Base-by-base conservation (phyloP, 257 asterid genomes). In the Parsonsia alboflavescens region DNA sequence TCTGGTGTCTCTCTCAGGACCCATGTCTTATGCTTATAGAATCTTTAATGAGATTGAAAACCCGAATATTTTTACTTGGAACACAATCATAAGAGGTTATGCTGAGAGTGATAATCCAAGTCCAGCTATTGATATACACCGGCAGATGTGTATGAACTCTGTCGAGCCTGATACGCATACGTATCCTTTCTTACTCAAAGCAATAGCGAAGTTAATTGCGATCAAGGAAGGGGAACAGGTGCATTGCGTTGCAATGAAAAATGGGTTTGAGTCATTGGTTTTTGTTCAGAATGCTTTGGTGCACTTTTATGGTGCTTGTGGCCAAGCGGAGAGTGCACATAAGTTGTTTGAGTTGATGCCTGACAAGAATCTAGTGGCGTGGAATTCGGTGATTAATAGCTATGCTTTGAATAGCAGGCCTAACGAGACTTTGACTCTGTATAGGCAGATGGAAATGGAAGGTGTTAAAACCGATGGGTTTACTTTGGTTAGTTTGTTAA, bases 271-370 rank as follows among this genome's bases (percentile, higher is more conserved):
- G 63, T 87, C 95, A 7, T 76, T 92, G 86, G 82, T 85, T 74
- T 92, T 84, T 82, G 96, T 90, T 66, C 90, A 84, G 88, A 92
- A 92, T 73, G 89, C 97, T 22, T 73, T 92, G 85, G 85, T 92
- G 36, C 92, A 90, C 80, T 84, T 92, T 8, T 92, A 92, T 36
- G 97, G 91, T 3, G 84, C 87, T 0, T 87, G 92, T 82, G 91
- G 89, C 45, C 83, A 73, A 22, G 85, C 88, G 0, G 92, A 87
- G 78, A 80, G 86, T 68, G 96, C 96, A 10, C 86, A 78, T 46
- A 81, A 78, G 68, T 17, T 92, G 86, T 92, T 92, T 66, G 95
- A 82, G 62, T 72, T 70, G 68, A 90, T 90, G 90, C 77, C 86
- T 7, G 84, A 79, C 0, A 87, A 80, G 86, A 87, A 89, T 78